Base-by-base conservation (phyloP, 176 grass and related monocot genomes). In the Metroxylon sagu region DNA sequence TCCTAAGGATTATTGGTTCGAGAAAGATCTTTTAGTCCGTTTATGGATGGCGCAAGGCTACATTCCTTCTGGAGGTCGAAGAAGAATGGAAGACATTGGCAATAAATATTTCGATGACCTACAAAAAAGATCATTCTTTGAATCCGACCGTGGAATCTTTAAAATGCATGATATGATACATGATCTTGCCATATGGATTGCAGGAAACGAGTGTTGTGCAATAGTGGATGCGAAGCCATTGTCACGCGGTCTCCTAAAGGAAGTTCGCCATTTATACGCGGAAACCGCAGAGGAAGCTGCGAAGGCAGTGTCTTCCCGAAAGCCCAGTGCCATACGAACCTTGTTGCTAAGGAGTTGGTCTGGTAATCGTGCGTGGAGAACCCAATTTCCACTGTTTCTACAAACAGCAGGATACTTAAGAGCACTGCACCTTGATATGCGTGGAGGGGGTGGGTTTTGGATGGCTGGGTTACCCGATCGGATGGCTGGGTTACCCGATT, bases 21-120 rank as follows among this genome's bases (percentile, higher is more conserved):
- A 25, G 6, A 80, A 72, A 57, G 68, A 72, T 18, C 19, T 72
- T 29, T 64, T 85, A 50, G 52, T 80, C 48, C 29, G 68, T 4
- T 51, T 85, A 50, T 85, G 83, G 83, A 81, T 74, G 8, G 73
- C 83, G 1, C 83, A 85, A 25, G 77, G 77, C 64, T 77, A 72
- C 12, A 64, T 85, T 5, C 16, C 64, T 1, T 3, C 51, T 19
- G 17, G 8, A 59, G 29, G 57, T 8, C 19, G 52, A 1, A 63
- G 64, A 65, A 69, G 49, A 28, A 27, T 2, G 6, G 77, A 85
- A 51, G 18, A 29, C 10, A 55, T 80, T 5, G 83, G 57, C 14
- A 8, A 35, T 16, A 7, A 64, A 4, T 77, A 49, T 51, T 63
- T 85, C 25, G 48, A 71, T 31, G 77, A 85, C 25, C 68, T 85